These are phyloP conservation scores for Ploettnerulaceae sp. DNA, from an alignment of 2,329 filamentous ascomycete genomes.

Conservation along the genomic window DNA sequence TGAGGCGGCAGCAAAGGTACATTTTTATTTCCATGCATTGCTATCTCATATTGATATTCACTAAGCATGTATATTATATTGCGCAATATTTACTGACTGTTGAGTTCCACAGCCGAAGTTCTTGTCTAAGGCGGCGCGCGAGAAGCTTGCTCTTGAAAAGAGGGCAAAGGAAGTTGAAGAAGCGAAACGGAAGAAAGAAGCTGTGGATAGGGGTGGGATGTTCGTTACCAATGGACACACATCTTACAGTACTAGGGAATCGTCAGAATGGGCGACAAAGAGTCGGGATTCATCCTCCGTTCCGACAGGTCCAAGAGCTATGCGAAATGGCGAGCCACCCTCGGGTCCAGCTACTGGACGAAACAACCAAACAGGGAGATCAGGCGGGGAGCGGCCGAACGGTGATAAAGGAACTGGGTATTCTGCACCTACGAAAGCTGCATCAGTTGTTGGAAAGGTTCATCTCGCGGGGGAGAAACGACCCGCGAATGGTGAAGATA, in stretches of 20 bases:
- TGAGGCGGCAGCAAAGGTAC: slow-evolving; percentile 71
- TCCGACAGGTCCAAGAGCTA: slow-evolving; percentile 69
- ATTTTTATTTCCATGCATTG: slow-evolving; percentile 13
- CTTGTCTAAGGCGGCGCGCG: slow-evolving; percentile 75
- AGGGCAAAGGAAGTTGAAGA: slow-evolving; percentile 66
- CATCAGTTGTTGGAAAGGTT: slow-evolving; percentile 27
- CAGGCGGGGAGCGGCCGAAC: not conserved
- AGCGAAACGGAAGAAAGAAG: slow-evolving; percentile 44
- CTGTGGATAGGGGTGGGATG: slow-evolving; percentile 26
- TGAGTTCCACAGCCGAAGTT: slow-evolving; percentile 62
- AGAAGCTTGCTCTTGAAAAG: slow-evolving; percentile 74
- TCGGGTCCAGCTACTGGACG: slow-evolving; percentile 39
- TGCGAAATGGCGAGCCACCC: slow-evolving; percentile 48
- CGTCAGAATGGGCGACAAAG: slow-evolving; percentile 23
- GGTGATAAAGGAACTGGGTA: not conserved
- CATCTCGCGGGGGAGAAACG: slow-evolving; percentile 36
- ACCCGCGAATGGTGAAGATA: slow-evolving; percentile 46
- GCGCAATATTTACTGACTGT: slow-evolving; percentile 22
- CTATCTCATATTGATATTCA: slow-evolving; percentile 30
- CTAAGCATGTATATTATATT: slow-evolving; percentile 28
- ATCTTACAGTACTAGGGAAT: slow-evolving; percentile 23
- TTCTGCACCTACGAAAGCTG: slow-evolving; percentile 30
- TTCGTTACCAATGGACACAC: slow-evolving; percentile 24
- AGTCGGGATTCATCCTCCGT: slow-evolving; percentile 36
- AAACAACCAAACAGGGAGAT: slow-evolving; percentile 21